Evolutionary conservation across 257 asterid genomes (phyloP).

Genomic region (Lycium ferocissimum): DNA sequence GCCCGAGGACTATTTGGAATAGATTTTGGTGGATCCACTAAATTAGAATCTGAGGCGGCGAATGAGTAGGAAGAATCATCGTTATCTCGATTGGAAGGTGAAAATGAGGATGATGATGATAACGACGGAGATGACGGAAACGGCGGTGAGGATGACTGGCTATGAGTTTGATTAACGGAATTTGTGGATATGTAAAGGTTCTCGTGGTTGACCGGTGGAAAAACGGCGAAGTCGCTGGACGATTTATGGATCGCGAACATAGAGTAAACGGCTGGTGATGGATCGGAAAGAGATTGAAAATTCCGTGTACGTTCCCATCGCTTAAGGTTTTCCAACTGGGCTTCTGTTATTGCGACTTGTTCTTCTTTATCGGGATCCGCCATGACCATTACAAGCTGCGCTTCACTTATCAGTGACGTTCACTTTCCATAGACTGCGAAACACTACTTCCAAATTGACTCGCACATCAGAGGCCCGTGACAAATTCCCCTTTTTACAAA

Average conservation of each 20-base stretch:
- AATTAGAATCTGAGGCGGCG: constrained; percentile 45
- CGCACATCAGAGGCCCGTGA: neutral
- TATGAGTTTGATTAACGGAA: constrained; percentile 26
- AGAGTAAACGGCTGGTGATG: constrained; percentile 46
- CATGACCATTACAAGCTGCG: neutral
- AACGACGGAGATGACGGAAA: constrained; percentile 26
- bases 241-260: constrained; percentile 50
- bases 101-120: constrained; percentile 26
- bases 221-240: constrained; percentile 40
- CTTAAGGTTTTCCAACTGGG: neutral
- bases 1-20: constrained; percentile 25
- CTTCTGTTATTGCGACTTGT: neutral
- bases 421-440: neutral
- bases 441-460: neutral
- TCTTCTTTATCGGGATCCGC: constrained; percentile 29
- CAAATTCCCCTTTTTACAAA: neutral
- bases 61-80: constrained; percentile 45
- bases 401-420: neutral
- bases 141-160: constrained; percentile 24
- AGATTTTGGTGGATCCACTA: constrained; percentile 33
- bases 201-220: constrained; percentile 76
- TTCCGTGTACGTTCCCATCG: constrained; percentile 25
- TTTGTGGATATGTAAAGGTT: constrained; percentile 55
- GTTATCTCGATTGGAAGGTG: constrained; percentile 30
- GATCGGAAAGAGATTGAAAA: constrained; percentile 9